Conservation (phyloP, 208 protist species). For the Trypanosoma scelopori region DNA sequence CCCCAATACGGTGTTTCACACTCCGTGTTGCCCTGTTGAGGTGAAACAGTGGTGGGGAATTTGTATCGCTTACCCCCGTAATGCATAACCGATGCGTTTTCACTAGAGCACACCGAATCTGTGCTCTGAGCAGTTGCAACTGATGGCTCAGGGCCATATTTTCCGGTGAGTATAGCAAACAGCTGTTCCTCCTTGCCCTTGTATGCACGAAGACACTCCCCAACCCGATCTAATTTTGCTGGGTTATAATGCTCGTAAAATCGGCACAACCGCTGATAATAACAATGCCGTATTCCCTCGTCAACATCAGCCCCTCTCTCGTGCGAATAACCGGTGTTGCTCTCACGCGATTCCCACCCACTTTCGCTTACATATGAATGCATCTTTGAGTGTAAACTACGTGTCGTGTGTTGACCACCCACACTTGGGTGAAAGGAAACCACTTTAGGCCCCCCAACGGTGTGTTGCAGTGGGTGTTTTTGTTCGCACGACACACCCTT, state of each 20-base stretch:
- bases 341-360: constrained; percentile 53
- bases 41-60: constrained; percentile 59
- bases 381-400: constrained; percentile 15
- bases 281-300: constrained; percentile 33
- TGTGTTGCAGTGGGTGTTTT: neutral
- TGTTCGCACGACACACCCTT: neutral
- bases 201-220: constrained; percentile 49
- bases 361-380: constrained; percentile 36
- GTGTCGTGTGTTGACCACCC: neutral
- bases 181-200: constrained; percentile 65
- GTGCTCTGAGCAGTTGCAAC: neutral
- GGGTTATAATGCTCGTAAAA: constrained; percentile 84
- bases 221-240: constrained; percentile 52
- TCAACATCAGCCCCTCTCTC: constrained; percentile 28
- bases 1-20: constrained; percentile 82
- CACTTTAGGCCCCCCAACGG: neutral
- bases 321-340: constrained; percentile 45
- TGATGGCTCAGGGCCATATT: constrained; percentile 69
- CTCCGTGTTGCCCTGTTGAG: constrained; percentile 70
- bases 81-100: constrained; percentile 51
- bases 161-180: constrained; percentile 68
- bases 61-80: constrained; percentile 52
- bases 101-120: constrained; percentile 44
- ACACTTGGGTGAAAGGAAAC: constrained; percentile 14
- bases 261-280: constrained; percentile 47